A percentile compares a stretch with the other conserved stretches of the same genome.
phyloP scores from a whole-genome alignment of 352 stramenopile species.

The Aphanomyces cochlioides region DNA sequence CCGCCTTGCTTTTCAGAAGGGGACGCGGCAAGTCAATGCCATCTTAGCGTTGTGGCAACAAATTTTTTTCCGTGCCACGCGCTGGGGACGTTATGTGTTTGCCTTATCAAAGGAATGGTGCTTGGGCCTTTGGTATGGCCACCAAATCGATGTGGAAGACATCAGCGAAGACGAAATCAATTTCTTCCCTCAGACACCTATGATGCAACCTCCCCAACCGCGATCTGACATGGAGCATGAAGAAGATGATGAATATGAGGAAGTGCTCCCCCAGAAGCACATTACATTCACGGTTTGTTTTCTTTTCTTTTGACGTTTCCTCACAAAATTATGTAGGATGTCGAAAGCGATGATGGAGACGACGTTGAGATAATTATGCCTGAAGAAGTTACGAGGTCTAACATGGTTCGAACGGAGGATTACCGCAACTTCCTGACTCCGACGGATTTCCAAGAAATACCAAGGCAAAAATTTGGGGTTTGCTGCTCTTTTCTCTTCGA shows the following conservation, averaged over 20 bases:
- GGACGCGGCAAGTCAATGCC: not conserved
- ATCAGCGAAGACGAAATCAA: constrained; percentile 12
- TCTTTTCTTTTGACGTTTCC: not conserved
- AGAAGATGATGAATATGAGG: not conserved
- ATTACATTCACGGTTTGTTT: constrained; percentile 18
- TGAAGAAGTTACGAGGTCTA: not conserved
- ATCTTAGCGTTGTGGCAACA: not conserved
- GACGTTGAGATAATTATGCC: not conserved
- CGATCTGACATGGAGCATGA: not conserved
- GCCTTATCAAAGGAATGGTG: not conserved
- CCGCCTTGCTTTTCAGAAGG: constrained; percentile 8
- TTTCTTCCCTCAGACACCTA: constrained; percentile 25
- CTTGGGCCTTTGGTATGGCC: not conserved
- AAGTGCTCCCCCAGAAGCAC: not conserved
- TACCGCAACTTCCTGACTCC: constrained; percentile 9
- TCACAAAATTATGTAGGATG: not conserved
- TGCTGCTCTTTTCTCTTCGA: too few relatives aligned
- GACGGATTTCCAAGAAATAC: too few relatives aligned
- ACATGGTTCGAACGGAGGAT: not conserved
- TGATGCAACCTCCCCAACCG: not conserved
- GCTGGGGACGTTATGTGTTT: not conserved
- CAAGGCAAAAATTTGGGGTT: too few relatives aligned
- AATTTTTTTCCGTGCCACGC: not conserved
- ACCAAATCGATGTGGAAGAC: not conserved
- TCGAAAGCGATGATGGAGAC: constrained; percentile 16